phyloP scores from a whole-genome alignment of 352 stramenopile genomes.

The Peronospora belbahrii region DNA sequence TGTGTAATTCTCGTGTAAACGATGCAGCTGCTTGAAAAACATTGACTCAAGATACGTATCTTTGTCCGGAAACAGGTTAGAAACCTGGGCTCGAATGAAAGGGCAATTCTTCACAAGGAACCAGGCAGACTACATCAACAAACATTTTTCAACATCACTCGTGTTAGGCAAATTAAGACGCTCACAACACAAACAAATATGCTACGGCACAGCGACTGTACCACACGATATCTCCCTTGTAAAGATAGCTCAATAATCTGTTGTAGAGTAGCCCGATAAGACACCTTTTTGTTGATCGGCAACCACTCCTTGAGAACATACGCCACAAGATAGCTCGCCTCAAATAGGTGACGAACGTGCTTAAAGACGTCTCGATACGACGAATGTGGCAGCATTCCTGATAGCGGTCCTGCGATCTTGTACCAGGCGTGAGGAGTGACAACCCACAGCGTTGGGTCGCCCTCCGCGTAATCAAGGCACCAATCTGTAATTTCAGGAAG shows the following conservation, averaged over 20 bases:
- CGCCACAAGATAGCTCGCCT: conserved; percentile 76
- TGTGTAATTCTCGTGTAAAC: conserved; percentile 57
- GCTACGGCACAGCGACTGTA: conserved; percentile 20
- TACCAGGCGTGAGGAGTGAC: conserved; percentile 80
- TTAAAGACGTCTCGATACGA: conserved; percentile 71
- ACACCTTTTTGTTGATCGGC: conserved; percentile 82
- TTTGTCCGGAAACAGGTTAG: conserved; percentile 64
- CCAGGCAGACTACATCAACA: conserved; percentile 49
- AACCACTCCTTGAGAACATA: conserved; percentile 83
- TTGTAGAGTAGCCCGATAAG: conserved; percentile 73
- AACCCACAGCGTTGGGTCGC: conserved; percentile 78
- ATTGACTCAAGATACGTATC: conserved; percentile 72
- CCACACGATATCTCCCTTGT: conserved; percentile 63
- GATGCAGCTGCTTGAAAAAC: conserved; percentile 81
- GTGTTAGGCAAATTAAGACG: conserved; percentile 20
- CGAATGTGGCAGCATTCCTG: conserved; percentile 57
- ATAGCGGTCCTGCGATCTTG: conserved; percentile 76
- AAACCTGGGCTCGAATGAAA: conserved; percentile 77
- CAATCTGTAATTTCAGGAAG: conserved; percentile 82
- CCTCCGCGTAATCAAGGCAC: conserved; percentile 83
- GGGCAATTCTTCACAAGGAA: conserved; percentile 81
- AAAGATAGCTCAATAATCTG: conserved; percentile 76
- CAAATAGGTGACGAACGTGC: conserved; percentile 69
- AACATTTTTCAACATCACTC: conserved; percentile 4
- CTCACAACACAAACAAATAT: conserved; percentile 5